Percentiles rank a stretch among this genome's conserved stretches.
Evolutionary conservation across 2,329 filamentous ascomycete species (phyloP).

Genomic region (Colletotrichum lupini): DNA sequence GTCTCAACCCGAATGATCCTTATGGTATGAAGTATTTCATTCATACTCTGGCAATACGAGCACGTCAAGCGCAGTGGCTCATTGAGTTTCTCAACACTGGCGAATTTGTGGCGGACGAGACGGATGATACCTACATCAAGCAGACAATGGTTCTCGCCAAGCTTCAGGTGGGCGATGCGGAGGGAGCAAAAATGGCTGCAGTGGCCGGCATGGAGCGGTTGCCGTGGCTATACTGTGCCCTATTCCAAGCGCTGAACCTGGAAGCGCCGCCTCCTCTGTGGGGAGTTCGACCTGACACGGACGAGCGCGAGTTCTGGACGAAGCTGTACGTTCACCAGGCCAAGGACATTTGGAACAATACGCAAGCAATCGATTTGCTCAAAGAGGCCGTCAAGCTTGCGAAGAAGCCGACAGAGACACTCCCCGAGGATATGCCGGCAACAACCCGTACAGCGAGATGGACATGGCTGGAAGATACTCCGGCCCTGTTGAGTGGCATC

Average conservation of each 20-base stretch:
- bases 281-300: conserved; percentile 76
- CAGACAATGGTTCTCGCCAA: conserved; percentile 84
- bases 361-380: conserved; percentile 75
- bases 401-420: conserved; percentile 50
- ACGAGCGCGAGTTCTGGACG: conserved; percentile 73
- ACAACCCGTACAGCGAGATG: conserved; percentile 74
- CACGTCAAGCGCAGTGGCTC: conserved; percentile 80
- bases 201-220: conserved; percentile 75
- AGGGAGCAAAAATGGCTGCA: conserved; percentile 74
- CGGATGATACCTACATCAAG: conserved; percentile 73
- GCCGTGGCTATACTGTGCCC: conserved; percentile 85
- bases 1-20: conserved; percentile 81
- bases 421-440: conserved; percentile 53
- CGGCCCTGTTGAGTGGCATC: conserved; percentile 75
- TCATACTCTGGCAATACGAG: conserved; percentile 86
- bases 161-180: conserved; percentile 71
- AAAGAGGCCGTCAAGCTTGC: conserved; percentile 73
- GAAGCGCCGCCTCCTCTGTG: conserved; percentile 84
- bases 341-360: conserved; percentile 88
- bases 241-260: conserved; percentile 85
- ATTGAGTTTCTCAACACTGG: conserved; percentile 71
- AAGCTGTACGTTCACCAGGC: conserved; percentile 81
- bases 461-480: conserved; percentile 81
- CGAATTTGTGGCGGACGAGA: conserved; percentile 51
- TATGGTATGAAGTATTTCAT: conserved; percentile 85